Evolutionary conservation across 805 yeast genomes (phyloP).

Genomic region (Suhomyces xylopsoci): DNA sequence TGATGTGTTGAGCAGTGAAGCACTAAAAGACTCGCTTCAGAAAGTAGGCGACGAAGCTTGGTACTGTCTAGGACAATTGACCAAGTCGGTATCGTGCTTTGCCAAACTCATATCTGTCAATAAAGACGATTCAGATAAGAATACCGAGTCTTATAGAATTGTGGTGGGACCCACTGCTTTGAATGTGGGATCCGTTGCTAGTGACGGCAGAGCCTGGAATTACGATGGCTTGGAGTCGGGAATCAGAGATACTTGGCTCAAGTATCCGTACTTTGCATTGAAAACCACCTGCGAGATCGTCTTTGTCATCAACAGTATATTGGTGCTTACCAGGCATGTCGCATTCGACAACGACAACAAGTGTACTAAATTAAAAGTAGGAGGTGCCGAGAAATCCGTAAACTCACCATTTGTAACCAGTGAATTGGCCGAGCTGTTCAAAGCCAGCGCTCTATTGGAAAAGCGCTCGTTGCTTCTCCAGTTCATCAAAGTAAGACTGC

Average conservation of each 20-base stretch:
- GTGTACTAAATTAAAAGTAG: constrained; percentile 3
- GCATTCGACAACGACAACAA: constrained; percentile 6
- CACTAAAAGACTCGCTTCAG: neutral
- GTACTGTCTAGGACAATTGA: neutral
- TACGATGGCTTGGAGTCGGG: constrained; percentile 5
- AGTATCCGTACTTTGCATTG: constrained; percentile 16
- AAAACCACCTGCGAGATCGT: constrained; percentile 15
- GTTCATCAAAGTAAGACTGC: constrained; percentile 13
- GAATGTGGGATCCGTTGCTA: neutral
- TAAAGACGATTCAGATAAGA: neutral
- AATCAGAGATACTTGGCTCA: constrained; percentile 16
- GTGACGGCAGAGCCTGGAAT: constrained; percentile 6
- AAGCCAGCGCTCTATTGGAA: constrained; percentile 4
- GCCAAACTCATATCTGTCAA: neutral
- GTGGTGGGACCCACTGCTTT: constrained; percentile 24
- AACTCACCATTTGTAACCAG: neutral
- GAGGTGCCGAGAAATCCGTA: neutral
- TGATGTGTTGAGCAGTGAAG: neutral
- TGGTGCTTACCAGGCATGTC: constrained; percentile 12
- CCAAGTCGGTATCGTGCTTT: neutral
- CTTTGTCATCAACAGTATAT: constrained; percentile 16
- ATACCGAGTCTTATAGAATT: neutral
- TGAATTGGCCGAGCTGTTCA: neutral
- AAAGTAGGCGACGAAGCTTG: neutral
- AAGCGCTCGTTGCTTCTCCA: constrained; percentile 9